phyloP scores from a whole-genome alignment of 129 eudicot species.

The Sambucus nigra region DNA sequence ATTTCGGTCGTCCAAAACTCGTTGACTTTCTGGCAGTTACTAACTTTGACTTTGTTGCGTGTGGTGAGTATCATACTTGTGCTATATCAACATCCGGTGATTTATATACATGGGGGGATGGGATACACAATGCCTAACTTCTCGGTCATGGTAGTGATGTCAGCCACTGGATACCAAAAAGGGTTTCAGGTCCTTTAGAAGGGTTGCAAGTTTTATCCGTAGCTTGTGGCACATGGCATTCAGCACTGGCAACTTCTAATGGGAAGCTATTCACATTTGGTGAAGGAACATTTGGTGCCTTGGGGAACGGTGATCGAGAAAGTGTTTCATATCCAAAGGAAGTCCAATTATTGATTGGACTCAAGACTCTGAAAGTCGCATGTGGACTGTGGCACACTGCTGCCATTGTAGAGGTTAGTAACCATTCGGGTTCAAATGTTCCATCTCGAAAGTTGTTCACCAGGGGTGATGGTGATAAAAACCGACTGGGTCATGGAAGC shows the following conservation, averaged over 20 bases:
- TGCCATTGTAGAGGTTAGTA: constrained; percentile 68
- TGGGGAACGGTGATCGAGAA: constrained; percentile 74
- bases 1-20: constrained; percentile 54
- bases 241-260: constrained; percentile 50
- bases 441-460: constrained; percentile 63
- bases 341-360: constrained; percentile 44
- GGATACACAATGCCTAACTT: constrained; percentile 75
- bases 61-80: constrained; percentile 90
- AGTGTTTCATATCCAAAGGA: constrained; percentile 58
- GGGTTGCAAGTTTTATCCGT: constrained; percentile 64
- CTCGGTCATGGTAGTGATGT: constrained; percentile 88
- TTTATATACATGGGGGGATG: constrained; percentile 88
- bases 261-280: constrained; percentile 76
- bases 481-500: constrained; percentile 72
- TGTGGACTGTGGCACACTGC: constrained; percentile 98
- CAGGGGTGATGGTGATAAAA: constrained; percentile 93
- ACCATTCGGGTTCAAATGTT: constrained; percentile 28
- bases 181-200: constrained; percentile 70
- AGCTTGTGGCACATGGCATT: constrained; percentile 89
- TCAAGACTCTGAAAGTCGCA: constrained; percentile 58
- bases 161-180: constrained; percentile 92
- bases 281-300: constrained; percentile 71
- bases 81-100: constrained; percentile 75
- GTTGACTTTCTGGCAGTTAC: constrained; percentile 64
- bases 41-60: constrained; percentile 58